These are phyloP conservation scores for Teunomyces kruisii DNA, from an alignment of 805 yeast species.

Conservation along the genomic window DNA sequence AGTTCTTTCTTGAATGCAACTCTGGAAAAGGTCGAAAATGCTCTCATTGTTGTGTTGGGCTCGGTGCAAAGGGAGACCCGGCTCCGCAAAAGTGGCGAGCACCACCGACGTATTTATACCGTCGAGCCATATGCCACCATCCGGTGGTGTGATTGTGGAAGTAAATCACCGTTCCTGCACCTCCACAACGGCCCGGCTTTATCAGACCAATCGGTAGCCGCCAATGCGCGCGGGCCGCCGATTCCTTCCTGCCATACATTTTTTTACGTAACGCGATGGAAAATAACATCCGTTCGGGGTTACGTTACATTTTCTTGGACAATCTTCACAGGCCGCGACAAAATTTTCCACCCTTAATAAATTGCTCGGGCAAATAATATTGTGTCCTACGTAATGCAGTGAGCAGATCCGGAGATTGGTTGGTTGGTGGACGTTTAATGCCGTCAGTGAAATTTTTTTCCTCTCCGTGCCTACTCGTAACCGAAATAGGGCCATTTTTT, in stretches of 20 bases:
- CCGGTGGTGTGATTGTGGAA: constrained; percentile 1
- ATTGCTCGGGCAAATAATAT: too few relatives aligned
- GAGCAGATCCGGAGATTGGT: too few relatives aligned
- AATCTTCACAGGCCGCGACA: too few relatives aligned
- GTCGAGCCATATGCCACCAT: background rate
- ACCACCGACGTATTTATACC: background rate
- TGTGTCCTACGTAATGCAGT: too few relatives aligned
- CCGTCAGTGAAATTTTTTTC: too few relatives aligned
- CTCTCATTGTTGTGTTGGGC: constrained; percentile 13
- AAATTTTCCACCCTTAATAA: too few relatives aligned
- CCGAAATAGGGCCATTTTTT: too few relatives aligned
- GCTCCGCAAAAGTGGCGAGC: background rate
- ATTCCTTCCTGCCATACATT: background rate
- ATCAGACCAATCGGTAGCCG: constrained; percentile 5
- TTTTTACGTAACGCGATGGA: background rate
- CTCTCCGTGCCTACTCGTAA: too few relatives aligned
- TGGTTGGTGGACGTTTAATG: too few relatives aligned
- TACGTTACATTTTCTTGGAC: background rate
- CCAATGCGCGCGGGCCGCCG: constrained; percentile 1
- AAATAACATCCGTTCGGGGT: background rate
- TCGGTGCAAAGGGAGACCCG: too few relatives aligned
- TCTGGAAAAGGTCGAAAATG: constrained; percentile 20
- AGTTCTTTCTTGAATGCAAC: constrained; percentile 30
- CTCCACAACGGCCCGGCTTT: background rate
- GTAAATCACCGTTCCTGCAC: constrained; percentile 3